phyloP scores from a whole-genome alignment of 768 basidiomycete genomes.

The Pholiota microspora region DNA sequence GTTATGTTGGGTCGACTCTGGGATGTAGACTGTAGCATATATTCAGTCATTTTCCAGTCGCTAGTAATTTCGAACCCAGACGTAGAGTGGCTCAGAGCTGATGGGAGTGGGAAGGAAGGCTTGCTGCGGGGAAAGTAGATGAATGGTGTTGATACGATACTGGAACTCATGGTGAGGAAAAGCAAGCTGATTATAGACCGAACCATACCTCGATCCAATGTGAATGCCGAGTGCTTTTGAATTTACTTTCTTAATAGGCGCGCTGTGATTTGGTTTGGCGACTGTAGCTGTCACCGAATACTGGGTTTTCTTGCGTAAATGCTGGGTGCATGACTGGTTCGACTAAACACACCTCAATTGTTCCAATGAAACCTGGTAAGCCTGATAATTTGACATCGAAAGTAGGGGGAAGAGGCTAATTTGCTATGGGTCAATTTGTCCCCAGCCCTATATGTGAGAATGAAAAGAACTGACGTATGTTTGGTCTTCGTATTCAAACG shows the following conservation, averaged over 20 bases:
- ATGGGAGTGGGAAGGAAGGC: conserved; percentile 51
- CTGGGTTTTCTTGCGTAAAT: conserved; percentile 22
- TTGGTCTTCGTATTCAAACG: conserved; percentile 52
- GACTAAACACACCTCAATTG: conserved; percentile 41
- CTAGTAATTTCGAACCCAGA: conserved; percentile 40
- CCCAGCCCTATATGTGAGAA: neutral
- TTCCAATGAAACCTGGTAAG: conserved; percentile 69
- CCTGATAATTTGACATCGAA: conserved; percentile 67
- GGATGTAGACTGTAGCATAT: conserved; percentile 37
- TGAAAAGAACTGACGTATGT: conserved; percentile 50
- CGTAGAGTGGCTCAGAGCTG: conserved; percentile 32
- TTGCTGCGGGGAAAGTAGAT: conserved; percentile 65
- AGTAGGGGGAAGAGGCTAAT: conserved; percentile 68
- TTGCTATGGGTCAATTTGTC: neutral
- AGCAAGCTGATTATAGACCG: conserved; percentile 2
- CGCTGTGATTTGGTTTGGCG: conserved; percentile 39
- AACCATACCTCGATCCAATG: conserved; percentile 50
- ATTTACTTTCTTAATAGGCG: conserved; percentile 47
- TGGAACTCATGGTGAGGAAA: conserved; percentile 19
- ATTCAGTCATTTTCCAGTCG: conserved; percentile 52
- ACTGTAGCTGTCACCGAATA: conserved; percentile 58
- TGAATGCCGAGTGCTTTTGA: conserved; percentile 51
- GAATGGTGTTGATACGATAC: conserved; percentile 58
- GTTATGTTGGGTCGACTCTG: conserved; percentile 37
- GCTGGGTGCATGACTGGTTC: neutral